phyloP scores from a whole-genome alignment of 345 rosid genomes.

The Gossypium stocksii region DNA sequence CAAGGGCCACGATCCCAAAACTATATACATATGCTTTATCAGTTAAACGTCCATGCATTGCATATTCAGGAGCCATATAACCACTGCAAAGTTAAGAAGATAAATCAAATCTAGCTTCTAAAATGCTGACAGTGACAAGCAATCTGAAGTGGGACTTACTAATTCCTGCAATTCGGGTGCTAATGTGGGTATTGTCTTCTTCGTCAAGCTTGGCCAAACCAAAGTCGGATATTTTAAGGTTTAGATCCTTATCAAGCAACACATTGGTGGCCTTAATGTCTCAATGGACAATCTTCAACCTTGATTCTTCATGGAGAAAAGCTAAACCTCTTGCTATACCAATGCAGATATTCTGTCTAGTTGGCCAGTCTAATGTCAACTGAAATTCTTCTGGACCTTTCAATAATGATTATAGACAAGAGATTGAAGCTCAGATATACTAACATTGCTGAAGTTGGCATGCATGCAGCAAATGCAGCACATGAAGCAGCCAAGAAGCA shows the following conservation, averaged over 20 bases:
- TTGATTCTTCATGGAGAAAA: conserved; percentile 39
- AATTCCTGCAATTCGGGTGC: conserved; percentile 46
- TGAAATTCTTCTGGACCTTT: conserved; percentile 34
- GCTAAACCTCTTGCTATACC: conserved; percentile 46
- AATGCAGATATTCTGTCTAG: conserved; percentile 33
- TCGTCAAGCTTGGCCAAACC: conserved; percentile 49
- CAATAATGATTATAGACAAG: neutral
- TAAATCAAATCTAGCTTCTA: neutral
- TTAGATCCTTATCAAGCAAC: conserved; percentile 33
- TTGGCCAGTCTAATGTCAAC: conserved; percentile 33
- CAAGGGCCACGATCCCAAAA: conserved; percentile 49
- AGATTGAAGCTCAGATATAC: neutral
- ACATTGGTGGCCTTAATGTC: conserved; percentile 21
- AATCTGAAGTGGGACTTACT: conserved; percentile 21
- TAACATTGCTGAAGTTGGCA: too few species aligned
- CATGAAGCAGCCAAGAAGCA: too few species aligned
- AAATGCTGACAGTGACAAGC: neutral
- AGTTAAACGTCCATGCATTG: conserved; percentile 48
- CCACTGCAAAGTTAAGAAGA: conserved; percentile 24
- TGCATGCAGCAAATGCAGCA: too few species aligned
- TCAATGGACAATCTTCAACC: conserved; percentile 44
- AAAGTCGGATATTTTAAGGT: conserved; percentile 40
- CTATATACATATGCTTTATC: conserved; percentile 64
- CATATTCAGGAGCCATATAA: conserved; percentile 64
- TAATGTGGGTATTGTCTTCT: conserved; percentile 40